These are phyloP conservation scores for Myriosclerotinia duriaeana DNA, from an alignment of 2,329 filamentous ascomycete genomes.

Conservation along the genomic window DNA sequence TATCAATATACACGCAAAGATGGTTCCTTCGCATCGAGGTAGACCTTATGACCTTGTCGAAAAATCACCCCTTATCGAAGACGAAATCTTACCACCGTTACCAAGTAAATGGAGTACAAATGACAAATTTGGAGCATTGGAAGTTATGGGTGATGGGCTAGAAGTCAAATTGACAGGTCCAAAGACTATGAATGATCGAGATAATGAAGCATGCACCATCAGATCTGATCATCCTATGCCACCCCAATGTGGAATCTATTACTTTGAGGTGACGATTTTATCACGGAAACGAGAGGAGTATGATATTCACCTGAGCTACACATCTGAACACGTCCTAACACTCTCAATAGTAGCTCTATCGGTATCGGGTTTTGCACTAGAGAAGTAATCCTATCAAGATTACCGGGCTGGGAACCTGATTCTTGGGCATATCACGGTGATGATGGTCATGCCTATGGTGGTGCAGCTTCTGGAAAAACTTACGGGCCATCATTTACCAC, in stretches of 20 bases:
- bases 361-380: slow-evolving; percentile 62
- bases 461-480: slow-evolving; percentile 55
- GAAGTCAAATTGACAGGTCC: slow-evolving; percentile 62
- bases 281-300: slow-evolving; percentile 68
- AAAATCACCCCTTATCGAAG: slow-evolving; percentile 60
- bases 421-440: slow-evolving; percentile 71
- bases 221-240: slow-evolving; percentile 86
- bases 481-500: slow-evolving; percentile 58
- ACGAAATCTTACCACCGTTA: slow-evolving; percentile 65
- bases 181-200: slow-evolving; percentile 51
- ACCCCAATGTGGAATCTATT: slow-evolving; percentile 87
- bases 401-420: slow-evolving; percentile 66
- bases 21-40: slow-evolving; percentile 67
- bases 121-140: slow-evolving; percentile 72
- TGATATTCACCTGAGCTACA: slow-evolving; percentile 33
- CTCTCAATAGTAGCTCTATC: slow-evolving; percentile 53
- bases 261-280: slow-evolving; percentile 74
- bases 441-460: slow-evolving; percentile 61
- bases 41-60: slow-evolving; percentile 85
- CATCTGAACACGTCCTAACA: slow-evolving; percentile 26
- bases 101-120: slow-evolving; percentile 79
- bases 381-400: slow-evolving; percentile 53
- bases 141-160: slow-evolving; percentile 70
- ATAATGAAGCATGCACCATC: slow-evolving; percentile 77
- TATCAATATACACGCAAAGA: slow-evolving; percentile 53